Base-by-base conservation (phyloP, 192 early-diverging fungal genomes). In the Coemansia sp. region DNA sequence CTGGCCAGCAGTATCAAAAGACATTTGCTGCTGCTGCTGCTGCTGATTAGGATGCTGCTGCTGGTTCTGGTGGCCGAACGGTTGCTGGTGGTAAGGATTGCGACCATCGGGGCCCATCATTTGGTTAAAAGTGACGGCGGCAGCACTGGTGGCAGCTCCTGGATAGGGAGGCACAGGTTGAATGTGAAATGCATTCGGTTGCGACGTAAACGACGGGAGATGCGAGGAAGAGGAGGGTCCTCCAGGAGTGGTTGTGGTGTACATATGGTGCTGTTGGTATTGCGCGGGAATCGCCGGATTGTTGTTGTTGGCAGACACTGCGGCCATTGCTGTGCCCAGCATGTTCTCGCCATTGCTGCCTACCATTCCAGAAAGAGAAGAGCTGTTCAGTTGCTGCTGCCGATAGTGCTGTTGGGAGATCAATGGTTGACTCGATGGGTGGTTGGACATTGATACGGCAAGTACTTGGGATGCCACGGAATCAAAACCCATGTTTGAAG, bases 401-500 rank as follows among this genome's bases (percentile, higher is more conserved):
- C 32, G 32, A 32, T 32, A 32, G 32, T 69, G 39, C 26, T 65
- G 74, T 18, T 38, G 21, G 19, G 68, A 63, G 3, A 56, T 15
- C 0, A 58, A 18, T 18, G 53, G 19, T 18, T 49, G 32, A 3
- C 38, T 39, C 48, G 63, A 52, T 12, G 41, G 64, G 26, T 72
- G 74, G 37, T 64, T 69, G 9, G 79, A 65, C 23, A 81, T 64
- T 3, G 74, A 69, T 6, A 65, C 72, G 3, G 79, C 74, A 26
- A 81, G 18, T 1, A 49, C 71, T 40, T 72, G 79, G 13, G 67
- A 70, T 23, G 64, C 72, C 9, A 63, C 68, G n/a, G 79, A 39
- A 38, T 81, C 71, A 18, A 81, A 48, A 3, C 74, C 74, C 70
- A 81, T 81, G 67, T 70, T 70, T 3, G 79, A 76, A 10, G 74